Evolutionary conservation across 768 basidiomycete species (phyloP), one percentile per base, ranked within the genome.

Genomic region (Tylopilus intermedius): DNA sequence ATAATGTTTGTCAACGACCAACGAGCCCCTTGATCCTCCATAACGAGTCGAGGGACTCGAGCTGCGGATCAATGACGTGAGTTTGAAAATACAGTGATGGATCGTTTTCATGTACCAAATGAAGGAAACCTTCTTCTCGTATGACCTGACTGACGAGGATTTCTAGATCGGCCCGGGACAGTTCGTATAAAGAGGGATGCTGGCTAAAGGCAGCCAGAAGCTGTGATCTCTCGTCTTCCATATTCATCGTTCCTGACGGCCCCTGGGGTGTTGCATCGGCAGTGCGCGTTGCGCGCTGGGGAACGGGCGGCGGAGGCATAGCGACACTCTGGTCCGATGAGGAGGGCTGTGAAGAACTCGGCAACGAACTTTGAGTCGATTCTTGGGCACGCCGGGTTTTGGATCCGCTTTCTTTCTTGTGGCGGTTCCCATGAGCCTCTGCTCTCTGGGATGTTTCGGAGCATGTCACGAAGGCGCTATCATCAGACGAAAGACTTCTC

Each of bases 111-210:
- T 30, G 79, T 60, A 89, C 91, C 79, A 97, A 75, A 57, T 79
- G 77, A 11, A 76, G 68, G 62, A 96, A 92, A 7, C 90, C 83
- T 48, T 93, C 83, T 65, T 90, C 87, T 49, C 81, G 78, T 15
- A 89, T 74, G 22, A 88, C 76, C 26, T 82, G 76, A 10, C 76
- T 74, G 15, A 89, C 76, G 2, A 85, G 63, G 42, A 68, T 67
- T 60, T 88, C 84, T 11, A 90, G 75, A 7, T 77, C 73, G 10
- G 66, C 51, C 32, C 66, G 71, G 22, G 84, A 66, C 26, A 88
- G 65, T 47, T 77, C 67, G 57, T 86, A 84, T n/a, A 88, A 58
- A 1, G 70, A 69, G 0, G 78, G 71, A 18, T 70, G 59, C 33
- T 81, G 73, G 38, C 68, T 68, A 14, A 86, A 66, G 1, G 77